Evolutionary conservation across 352 stramenopile genomes (phyloP), one percentile per base, ranked within the genome.

Genomic region (Pythium rishiriense): DNA sequence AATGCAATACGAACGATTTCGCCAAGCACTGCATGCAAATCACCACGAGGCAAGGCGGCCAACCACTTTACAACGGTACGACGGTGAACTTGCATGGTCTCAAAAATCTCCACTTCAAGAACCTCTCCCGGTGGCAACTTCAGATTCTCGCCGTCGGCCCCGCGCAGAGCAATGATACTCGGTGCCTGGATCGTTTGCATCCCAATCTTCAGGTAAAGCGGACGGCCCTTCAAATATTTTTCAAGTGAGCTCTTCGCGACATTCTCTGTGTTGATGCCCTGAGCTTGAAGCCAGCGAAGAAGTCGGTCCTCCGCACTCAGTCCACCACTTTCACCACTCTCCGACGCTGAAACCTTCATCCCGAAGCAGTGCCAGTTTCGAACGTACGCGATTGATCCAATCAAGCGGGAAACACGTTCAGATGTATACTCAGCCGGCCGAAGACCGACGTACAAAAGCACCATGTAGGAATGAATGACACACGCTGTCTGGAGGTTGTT

Each of bases 321-420:
- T 1, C 66, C 73, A n/a, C 68, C 64, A 39, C 76, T 81, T 42
- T 87, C 61, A 37, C 79, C 76, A 26, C 53, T 52, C 51, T 63
- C 69, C 45, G 85, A 81, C 0, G 72, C 64, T 6, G 85, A 91
- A 4, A 96, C 67, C 29, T 89, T 89, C 83, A 96, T 92, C 0
- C 89, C 89, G 60, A 97, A 97, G 62, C 89, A 94, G 66, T 97
- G 89, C 89, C 89, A 97, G 63, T 96, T 97, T 24, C 88, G 85
- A 26, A 97, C 83, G 37, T 93, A 96, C 9, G 84, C 85, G 43
- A 97, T 79, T 15, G 86, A 94, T 5, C 87, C 87, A 45, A 96
- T 77, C 68, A 96, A 81, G 22, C 75, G 68, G 0, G 81, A 80
- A 14, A 96, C 73, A 21, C 85, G 82, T 21, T 90, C 72, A 15